Base-by-base conservation (phyloP, 208 protist genomes). In the Acanthamoeba royreba region DNA sequence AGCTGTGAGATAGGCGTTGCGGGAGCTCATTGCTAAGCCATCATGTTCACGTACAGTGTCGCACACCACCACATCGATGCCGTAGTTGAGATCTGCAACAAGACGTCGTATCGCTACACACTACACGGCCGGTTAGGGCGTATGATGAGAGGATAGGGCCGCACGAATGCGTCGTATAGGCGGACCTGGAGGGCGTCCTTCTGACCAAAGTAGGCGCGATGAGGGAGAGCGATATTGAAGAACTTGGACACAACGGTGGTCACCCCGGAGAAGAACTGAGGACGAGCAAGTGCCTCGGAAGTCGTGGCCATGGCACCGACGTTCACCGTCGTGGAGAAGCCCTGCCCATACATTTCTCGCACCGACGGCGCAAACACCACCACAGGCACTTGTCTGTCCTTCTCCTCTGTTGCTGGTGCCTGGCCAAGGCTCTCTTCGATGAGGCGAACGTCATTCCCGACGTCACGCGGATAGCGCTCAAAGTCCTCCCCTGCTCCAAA, bases 1-100 rank as follows among this genome's bases (percentile, higher is more conserved):
- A 46, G 49, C 1, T 11, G 95, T 92, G 28, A 97, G 85, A 87
- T 97, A 97, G 4, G 49, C 69, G 69, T 97, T 97, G 49, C 96
- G 83, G 15, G 74, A 95, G 61, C 94, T 96, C 96, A 97, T 97
- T 1, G 97, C 98, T 2, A 98, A 93, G 4, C 98, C 98, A 66
- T 98, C 97, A 0, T 35, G 9, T 81, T 98, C 97, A 25, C 98
- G 93, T 43, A 92, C 22, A 0, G 96, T 97, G 25, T 79, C 58
- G 28, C 72, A 92, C 11, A 97, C 52, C 2, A 83, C 83, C 1
- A 97, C 72, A 17, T 94, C 74, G 1, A 93, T 31, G 7, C 45
- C 45, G 1, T 97, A 92, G 85, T 98, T 97, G 55, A 98, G 92
- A 88, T 98, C 97, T 4, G 46, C 13, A 0, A 97, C 91, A 8